phyloP scores from a whole-genome alignment of 2,329 filamentous ascomycete species.

The Diaporthe longicolla region DNA sequence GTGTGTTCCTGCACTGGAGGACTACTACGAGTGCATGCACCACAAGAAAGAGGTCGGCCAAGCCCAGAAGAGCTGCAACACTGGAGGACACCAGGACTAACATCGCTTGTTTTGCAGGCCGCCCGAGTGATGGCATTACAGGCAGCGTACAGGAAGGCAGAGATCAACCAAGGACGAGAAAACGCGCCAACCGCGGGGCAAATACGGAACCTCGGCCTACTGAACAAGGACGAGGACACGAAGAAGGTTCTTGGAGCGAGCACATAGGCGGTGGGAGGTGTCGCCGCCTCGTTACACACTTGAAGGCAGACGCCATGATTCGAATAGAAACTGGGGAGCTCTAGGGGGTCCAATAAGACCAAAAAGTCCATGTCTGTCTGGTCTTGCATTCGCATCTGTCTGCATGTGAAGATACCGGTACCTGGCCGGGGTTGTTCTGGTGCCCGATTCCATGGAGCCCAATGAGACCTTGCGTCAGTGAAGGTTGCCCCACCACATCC shows the following conservation, averaged over 20 bases:
- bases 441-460: background rate
- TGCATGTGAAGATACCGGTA: background rate
- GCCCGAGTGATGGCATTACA: constrained; percentile 85
- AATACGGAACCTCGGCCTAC: constrained; percentile 87
- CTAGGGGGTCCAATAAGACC: background rate
- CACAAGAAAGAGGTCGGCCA: constrained; percentile 95
- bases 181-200: constrained; percentile 85
- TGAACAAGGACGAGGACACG: constrained; percentile 87
- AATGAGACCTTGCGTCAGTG: background rate
- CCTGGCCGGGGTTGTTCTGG: background rate
- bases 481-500: too few relatives aligned
- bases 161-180: constrained; percentile 81
- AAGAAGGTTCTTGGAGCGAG: constrained; percentile 67
- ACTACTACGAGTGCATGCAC: constrained; percentile 99
- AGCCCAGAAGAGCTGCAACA: background rate
- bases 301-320: background rate
- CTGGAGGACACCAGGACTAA: constrained; percentile 20
- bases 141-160: constrained; percentile 85
- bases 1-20: constrained; percentile 87
- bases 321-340: constrained; percentile 11
- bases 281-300: constrained; percentile 21
- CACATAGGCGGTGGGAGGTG: constrained; percentile 41
- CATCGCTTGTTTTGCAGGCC: constrained; percentile 65
- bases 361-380: background rate
- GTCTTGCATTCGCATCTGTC: background rate